These are phyloP conservation scores for Diphasiastrum complanatum DNA, from an alignment of 83 land plant genomes.

Conservation along the genomic window DNA sequence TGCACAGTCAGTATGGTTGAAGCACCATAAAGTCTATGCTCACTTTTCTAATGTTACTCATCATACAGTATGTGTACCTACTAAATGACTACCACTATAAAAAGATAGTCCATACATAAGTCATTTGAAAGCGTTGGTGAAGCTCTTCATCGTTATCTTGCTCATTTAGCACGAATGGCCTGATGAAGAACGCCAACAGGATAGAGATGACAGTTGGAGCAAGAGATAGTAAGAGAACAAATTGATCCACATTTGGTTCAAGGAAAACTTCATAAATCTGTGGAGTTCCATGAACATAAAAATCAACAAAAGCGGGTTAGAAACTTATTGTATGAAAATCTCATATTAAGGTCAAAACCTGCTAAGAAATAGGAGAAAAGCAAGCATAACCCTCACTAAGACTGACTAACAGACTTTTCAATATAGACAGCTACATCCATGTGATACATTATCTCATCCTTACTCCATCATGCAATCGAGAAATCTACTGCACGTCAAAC, in stretches of 20 bases:
- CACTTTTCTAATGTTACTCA: no score
- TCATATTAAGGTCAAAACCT: not conserved
- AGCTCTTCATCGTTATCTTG: conserved; percentile 19
- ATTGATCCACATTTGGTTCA: conserved; percentile 33
- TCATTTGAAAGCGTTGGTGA: conserved; percentile 24
- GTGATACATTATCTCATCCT: no score
- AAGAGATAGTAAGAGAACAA: conserved; percentile 25
- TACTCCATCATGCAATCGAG: no score
- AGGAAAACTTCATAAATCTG: conserved; percentile 43
- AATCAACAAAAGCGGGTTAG: not conserved
- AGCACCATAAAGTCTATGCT: no score
- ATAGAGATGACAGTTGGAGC: conserved; percentile 27
- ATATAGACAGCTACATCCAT: no score
- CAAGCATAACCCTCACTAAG: no score
- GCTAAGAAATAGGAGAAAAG: no score
- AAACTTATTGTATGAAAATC: not conserved
- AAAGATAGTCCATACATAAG: conserved; percentile 28
- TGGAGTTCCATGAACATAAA: not conserved
- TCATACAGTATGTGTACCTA: no score
- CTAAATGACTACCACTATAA: not conserved
- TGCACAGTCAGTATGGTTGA: no score
- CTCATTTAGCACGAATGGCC: conserved; percentile 23
- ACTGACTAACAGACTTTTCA: no score
- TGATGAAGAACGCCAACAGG: conserved; percentile 26
- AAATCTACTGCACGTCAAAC: no score